These are phyloP conservation scores for Metrosideros polymorpha DNA, from an alignment of 441 rosid genomes.

Conservation along the genomic window DNA sequence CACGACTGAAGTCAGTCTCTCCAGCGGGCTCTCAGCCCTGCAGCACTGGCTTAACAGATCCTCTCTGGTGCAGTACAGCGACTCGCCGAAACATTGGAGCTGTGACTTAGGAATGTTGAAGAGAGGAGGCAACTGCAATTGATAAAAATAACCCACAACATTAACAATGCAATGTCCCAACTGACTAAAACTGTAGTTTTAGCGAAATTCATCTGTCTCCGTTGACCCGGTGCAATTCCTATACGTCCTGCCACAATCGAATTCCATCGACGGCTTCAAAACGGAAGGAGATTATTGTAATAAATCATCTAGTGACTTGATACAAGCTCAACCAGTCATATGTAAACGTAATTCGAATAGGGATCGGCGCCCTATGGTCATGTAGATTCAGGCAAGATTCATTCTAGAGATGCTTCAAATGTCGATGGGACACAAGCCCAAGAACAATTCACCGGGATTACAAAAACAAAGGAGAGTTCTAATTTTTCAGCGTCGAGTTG, in stretches of 20 bases:
- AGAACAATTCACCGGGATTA: background rate
- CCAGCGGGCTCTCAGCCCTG: constrained; percentile 27
- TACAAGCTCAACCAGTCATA: background rate
- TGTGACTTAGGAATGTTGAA: constrained; percentile 80
- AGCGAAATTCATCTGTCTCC: background rate
- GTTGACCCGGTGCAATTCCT: background rate
- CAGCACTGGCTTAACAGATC: constrained; percentile 45
- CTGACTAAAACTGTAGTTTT: background rate
- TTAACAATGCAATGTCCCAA: background rate
- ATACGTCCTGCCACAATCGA: background rate
- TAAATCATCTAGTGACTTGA: background rate
- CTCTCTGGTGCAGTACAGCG: constrained; percentile 29
- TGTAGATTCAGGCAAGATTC: background rate
- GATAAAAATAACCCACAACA: background rate
- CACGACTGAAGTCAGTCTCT: constrained; percentile 40
- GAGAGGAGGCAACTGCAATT: constrained; percentile 53
- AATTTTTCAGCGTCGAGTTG: background rate
- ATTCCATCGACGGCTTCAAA: background rate
- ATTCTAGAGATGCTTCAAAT: background rate
- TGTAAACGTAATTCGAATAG: background rate
- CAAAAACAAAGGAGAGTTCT: background rate
- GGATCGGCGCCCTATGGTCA: background rate
- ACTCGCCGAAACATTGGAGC: constrained; percentile 76
- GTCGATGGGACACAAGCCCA: background rate
- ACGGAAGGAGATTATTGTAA: background rate